Evolutionary conservation across 176 grass and related monocot species (phyloP).

Genomic region (Elymus sibiricus): DNA sequence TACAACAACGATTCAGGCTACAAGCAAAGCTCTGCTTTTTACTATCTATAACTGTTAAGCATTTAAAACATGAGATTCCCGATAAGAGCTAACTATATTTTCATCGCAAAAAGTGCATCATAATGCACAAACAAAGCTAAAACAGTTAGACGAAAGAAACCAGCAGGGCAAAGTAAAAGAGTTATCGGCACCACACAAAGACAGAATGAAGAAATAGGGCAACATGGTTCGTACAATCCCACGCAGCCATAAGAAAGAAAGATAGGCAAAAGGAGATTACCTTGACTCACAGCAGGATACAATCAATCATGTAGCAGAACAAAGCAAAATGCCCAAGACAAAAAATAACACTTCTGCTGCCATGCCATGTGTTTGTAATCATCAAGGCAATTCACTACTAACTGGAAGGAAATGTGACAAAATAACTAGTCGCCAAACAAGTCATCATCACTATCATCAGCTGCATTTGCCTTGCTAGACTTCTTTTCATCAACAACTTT

Average conservation of each 20-base stretch:
- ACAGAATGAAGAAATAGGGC: neutral
- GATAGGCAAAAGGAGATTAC: conserved; percentile 28
- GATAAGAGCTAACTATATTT: conserved; percentile 6
- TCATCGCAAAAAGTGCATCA: neutral
- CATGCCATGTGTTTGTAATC: neutral
- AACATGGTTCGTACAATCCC: conserved; percentile 8
- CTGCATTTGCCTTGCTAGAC: conserved; percentile 8
- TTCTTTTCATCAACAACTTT: conserved; percentile 27
- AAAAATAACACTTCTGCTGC: conserved; percentile 14
- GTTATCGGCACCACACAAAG: neutral
- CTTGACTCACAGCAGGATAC: conserved; percentile 24
- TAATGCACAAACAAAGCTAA: neutral
- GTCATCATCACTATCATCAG: conserved; percentile 86
- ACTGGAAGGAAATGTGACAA: conserved; percentile 18
- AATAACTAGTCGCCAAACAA: conserved; percentile 76
- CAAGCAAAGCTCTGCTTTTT: neutral
- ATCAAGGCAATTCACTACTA: conserved; percentile 1
- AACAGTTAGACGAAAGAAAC: neutral
- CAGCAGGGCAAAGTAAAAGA: neutral
- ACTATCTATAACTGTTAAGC: neutral
- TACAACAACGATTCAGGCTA: neutral
- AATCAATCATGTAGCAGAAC: conserved; percentile 28
- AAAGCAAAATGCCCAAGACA: conserved; percentile 26
- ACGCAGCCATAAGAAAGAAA: conserved; percentile 29
- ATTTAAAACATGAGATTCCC: neutral